These are phyloP conservation scores for Bipolaris sorokiniana DNA, from an alignment of 2,329 filamentous ascomycete genomes.

Conservation along the genomic window DNA sequence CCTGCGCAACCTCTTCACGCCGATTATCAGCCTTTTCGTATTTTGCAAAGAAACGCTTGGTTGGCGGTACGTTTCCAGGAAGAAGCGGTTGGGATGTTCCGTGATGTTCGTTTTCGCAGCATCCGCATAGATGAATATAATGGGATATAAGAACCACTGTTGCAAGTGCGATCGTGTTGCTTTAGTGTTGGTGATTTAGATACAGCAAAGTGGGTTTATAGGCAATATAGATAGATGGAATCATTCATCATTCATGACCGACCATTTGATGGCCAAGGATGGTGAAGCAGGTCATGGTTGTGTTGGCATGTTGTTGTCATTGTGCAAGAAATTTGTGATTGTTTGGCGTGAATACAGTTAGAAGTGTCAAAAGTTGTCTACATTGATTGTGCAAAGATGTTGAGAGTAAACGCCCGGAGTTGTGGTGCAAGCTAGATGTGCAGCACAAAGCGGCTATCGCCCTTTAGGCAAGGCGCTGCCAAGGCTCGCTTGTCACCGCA, in stretches of 20 bases:
- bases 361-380: too few relatives aligned
- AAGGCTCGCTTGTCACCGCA: constrained; percentile 29
- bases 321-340: not conserved
- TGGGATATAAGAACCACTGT: not conserved
- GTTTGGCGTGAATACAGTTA: not conserved
- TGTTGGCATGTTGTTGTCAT: constrained; percentile 2
- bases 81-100: too few relatives aligned
- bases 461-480: constrained; percentile 17
- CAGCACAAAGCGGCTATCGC: constrained; percentile 4
- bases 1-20: not conserved
- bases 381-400: not conserved
- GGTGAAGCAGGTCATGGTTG: constrained; percentile 7
- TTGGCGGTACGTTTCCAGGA: not conserved
- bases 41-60: not conserved
- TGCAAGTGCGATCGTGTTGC: fast-evolving
- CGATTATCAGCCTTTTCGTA: not conserved
- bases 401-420: not conserved
- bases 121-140: not conserved
- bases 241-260: not conserved
- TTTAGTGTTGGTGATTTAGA: not conserved
- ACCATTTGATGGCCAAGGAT: not conserved
- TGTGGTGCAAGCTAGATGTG: too few relatives aligned
- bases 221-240: not conserved
- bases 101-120: not conserved
- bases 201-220: not conserved